Base-by-base conservation (phyloP, 495 filamentous ascomycete genomes). In the Aspergillus avenaceus region DNA sequence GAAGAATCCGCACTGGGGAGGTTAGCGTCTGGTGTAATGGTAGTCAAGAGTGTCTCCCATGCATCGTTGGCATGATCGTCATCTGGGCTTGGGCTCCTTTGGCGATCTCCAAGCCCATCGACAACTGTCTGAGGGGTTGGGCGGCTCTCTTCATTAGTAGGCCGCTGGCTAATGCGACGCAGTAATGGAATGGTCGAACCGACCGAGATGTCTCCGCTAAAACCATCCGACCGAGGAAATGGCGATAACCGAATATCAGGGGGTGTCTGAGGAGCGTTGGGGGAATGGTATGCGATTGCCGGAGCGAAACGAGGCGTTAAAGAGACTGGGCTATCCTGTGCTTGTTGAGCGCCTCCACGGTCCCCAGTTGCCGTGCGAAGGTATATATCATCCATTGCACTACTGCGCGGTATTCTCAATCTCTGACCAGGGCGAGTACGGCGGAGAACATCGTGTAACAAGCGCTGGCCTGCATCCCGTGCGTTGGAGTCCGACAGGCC, bases 51-150 rank as follows among this genome's bases (percentile, higher is more conserved):
- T 8, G 84, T 88, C 41, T 91, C 85, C 91, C 91, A 96, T 14
- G 77, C 74, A 43, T 78, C 76, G 43, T 55, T 62, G n/a, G 64
- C 62, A 38, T 82, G 63, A 13, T 72, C 83, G 27, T 68, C 80
- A 41, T 88, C 85, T 2, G 90, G 87, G 63, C 87, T 91, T 43
- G 87, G 71, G 59, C 90, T 95, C 34, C 90, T 80, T 47, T 88
- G 82, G 31, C 88, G 84, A 64, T 95, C 90, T 13, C 90, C 90
- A 24, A 95, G 76, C 12, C 90, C 90, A 70, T 92, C 85, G 5
- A 85, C 57, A 31, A 45, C 40, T 7, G 65, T 29, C 12, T 66
- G 67, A 14, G 56, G 58, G 40, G 23, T 44, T 13, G 49, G 47
- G 32, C 58, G 47, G n/a, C 24, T 53, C 29, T 54, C 48, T n/a